These are phyloP conservation scores for Hibiscus trionum DNA, from an alignment of 345 rosid genomes.

Conservation along the genomic window DNA sequence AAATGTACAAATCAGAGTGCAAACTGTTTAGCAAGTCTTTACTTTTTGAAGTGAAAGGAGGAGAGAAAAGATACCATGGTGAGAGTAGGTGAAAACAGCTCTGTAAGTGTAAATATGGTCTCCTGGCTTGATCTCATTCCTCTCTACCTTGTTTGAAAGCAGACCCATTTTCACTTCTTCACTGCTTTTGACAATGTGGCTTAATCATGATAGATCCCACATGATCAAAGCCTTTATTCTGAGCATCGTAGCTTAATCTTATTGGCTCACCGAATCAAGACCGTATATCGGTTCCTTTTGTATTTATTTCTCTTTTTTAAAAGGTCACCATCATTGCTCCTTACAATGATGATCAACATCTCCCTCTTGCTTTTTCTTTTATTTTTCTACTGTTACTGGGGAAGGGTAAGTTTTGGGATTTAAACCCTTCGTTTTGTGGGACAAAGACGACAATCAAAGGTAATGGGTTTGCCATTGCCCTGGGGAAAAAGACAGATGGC, in stretches of 20 bases:
- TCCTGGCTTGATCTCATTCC: slow-evolving; percentile 68
- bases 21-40: not conserved
- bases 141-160: slow-evolving; percentile 69
- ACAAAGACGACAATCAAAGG: not conserved
- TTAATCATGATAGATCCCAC: not conserved
- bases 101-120: slow-evolving; percentile 97
- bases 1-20: not conserved
- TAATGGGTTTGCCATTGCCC: slow-evolving; percentile 12
- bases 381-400: not conserved
- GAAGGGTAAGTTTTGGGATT: not conserved
- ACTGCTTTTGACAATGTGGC: not conserved
- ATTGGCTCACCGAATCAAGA: slow-evolving; percentile 7
- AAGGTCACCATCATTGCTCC: not conserved
- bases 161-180: slow-evolving; percentile 58
- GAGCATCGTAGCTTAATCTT: slow-evolving; percentile 8
- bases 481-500: slow-evolving; percentile 8
- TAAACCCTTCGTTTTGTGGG: not conserved
- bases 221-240: not conserved
- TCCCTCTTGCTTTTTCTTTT: not conserved
- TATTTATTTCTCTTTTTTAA: not conserved
- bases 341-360: not conserved
- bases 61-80: slow-evolving; percentile 52
- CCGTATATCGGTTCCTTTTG: not conserved
- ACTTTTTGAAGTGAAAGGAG: not conserved
- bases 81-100: slow-evolving; percentile 90